Percentiles rank a stretch among this genome's conserved stretches.
These are phyloP conservation scores for Hortaea werneckii DNA, from an alignment of 2,329 filamentous ascomycete species.

Conservation along the genomic window DNA sequence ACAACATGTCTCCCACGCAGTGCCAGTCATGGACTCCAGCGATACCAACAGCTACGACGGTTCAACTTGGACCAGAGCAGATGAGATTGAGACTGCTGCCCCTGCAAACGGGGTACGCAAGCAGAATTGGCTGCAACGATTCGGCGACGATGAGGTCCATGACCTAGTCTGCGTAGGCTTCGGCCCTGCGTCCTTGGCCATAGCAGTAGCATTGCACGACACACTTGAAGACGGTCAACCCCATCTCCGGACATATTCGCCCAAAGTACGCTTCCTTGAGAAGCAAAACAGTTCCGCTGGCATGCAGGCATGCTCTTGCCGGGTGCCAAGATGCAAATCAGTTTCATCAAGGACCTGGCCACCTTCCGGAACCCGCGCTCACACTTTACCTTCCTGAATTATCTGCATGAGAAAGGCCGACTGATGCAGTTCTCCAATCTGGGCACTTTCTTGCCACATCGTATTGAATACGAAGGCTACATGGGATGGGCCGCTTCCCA, in stretches of 20 bases:
- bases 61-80: not conserved
- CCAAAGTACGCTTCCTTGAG: slow-evolving; percentile 79
- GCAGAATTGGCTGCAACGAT: slow-evolving; percentile 39
- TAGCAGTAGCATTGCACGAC: slow-evolving; percentile 84
- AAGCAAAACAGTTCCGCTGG: slow-evolving; percentile 79
- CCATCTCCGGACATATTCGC: slow-evolving; percentile 32
- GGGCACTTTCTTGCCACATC: slow-evolving; percentile 74
- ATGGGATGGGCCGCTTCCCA: slow-evolving; percentile 80
- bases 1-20: slow-evolving; percentile 2
- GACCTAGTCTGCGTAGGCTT: slow-evolving; percentile 89
- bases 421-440: slow-evolving; percentile 87
- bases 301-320: slow-evolving; percentile 92
- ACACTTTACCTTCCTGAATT: slow-evolving; percentile 92
- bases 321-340: slow-evolving; percentile 83
- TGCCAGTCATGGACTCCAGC: not conserved
- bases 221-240: slow-evolving; percentile 41
- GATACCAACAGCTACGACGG: not conserved
- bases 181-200: slow-evolving; percentile 78
- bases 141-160: slow-evolving; percentile 54
- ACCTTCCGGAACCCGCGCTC: slow-evolving; percentile 79
- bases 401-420: slow-evolving; percentile 71
- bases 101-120: not conserved
- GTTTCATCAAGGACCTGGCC: slow-evolving; percentile 91
- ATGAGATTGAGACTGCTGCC: not conserved
- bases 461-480: slow-evolving; percentile 90